phyloP scores from a whole-genome alignment of 2,329 filamentous ascomycete genomes.

The Dendryphion nanum region DNA sequence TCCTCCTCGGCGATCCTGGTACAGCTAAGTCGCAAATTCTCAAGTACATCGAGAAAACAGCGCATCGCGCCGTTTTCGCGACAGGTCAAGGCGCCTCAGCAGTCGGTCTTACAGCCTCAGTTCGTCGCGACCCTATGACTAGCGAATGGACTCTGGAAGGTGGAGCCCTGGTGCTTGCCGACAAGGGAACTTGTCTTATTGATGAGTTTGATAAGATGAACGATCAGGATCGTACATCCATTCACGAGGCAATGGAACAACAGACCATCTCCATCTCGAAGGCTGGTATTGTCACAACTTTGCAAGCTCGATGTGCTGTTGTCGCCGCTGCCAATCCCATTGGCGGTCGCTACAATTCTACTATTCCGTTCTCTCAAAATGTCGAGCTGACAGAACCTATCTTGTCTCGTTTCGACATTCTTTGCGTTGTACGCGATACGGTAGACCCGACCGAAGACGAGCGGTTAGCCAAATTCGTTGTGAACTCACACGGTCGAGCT shows the following conservation, averaged over 20 bases:
- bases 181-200: constrained; percentile 92
- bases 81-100: constrained; percentile 96
- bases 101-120: constrained; percentile 94
- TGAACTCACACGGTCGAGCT: constrained; percentile 88
- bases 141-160: constrained; percentile 98
- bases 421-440: constrained; percentile 93
- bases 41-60: constrained; percentile 97
- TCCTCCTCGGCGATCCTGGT: constrained; percentile 93
- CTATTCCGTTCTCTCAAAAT: constrained; percentile 92
- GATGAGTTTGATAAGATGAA: constrained; percentile 99
- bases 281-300: constrained; percentile 94
- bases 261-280: constrained; percentile 99
- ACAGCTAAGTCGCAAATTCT: constrained; percentile 97
- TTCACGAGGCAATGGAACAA: constrained; percentile 99
- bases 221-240: constrained; percentile 94
- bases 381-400: constrained; percentile 97
- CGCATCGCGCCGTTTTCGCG: constrained; percentile 93
- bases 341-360: constrained; percentile 93
- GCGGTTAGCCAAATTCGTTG: constrained; percentile 88
- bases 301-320: constrained; percentile 93
- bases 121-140: constrained; percentile 91
- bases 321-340: constrained; percentile 96
- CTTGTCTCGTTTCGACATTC: constrained; percentile 93
- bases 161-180: constrained; percentile 89
- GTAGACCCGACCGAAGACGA: constrained; percentile 93